Evolutionary conservation across 148 eudicot genomes (phyloP).

Genomic region (Chenopodium berlandieri): DNA sequence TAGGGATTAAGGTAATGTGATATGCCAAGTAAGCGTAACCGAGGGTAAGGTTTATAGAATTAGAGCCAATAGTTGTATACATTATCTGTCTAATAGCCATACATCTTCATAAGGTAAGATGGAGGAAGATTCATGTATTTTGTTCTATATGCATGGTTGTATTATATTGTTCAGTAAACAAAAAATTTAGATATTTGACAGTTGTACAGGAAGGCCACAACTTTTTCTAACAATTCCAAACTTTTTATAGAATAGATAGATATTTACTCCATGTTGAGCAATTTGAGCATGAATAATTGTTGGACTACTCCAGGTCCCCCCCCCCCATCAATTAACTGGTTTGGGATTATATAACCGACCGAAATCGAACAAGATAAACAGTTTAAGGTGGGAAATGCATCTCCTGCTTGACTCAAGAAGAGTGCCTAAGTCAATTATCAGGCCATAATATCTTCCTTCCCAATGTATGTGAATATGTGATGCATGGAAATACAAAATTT

Average conservation of each 20-base stretch:
- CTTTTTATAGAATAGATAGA: background rate
- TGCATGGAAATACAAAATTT: too few relatives aligned
- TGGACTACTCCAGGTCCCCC: background rate
- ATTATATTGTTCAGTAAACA: background rate
- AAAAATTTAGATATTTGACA: background rate
- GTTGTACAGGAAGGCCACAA: background rate
- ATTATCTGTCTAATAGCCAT: conserved; percentile 3
- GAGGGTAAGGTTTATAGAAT: conserved; percentile 15
- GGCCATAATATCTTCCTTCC: background rate
- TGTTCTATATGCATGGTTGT: background rate
- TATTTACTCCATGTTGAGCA: background rate
- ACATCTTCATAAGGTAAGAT: background rate
- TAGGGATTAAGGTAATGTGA: background rate
- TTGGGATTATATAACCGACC: background rate
- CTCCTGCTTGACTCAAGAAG: background rate
- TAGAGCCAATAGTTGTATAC: conserved; percentile 8
- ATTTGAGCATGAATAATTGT: background rate
- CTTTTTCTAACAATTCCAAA: background rate
- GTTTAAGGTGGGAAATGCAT: background rate
- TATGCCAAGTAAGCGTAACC: conserved; percentile 6
- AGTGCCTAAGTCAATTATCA: background rate
- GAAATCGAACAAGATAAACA: background rate
- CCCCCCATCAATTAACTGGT: background rate
- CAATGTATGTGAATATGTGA: too few relatives aligned
- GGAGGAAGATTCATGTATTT: conserved; percentile 3